phyloP scores from a whole-genome alignment of 345 rosid genomes.

The Geranium brycei region DNA sequence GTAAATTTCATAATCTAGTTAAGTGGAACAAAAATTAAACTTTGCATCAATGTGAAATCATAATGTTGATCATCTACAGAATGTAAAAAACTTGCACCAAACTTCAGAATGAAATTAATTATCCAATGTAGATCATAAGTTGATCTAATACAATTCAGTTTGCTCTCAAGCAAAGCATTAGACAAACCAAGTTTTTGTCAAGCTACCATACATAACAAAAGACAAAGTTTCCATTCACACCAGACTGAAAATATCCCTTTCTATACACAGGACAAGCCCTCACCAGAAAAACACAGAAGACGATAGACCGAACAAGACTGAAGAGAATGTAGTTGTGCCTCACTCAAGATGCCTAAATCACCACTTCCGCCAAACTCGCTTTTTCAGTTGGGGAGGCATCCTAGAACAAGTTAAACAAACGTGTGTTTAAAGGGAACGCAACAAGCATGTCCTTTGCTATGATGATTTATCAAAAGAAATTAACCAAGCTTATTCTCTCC shows the following conservation, averaged over 20 bases:
- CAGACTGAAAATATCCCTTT: constrained; percentile 6
- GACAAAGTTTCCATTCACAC: constrained; percentile 7
- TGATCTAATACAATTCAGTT: background rate
- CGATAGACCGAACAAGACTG: constrained; percentile 11
- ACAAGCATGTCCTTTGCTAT: background rate
- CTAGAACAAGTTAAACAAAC: constrained; percentile 10
- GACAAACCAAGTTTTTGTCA: background rate
- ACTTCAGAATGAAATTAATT: no score
- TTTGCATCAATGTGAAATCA: no score
- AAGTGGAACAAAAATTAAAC: no score
- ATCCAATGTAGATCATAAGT: background rate
- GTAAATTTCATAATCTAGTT: no score
- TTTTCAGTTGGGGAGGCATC: constrained; percentile 21
- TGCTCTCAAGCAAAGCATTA: background rate
- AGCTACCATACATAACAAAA: background rate
- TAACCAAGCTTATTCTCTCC: no score
- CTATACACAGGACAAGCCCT: constrained; percentile 30
- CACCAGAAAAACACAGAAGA: constrained; percentile 13
- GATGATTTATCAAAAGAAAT: background rate
- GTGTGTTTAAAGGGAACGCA: background rate
- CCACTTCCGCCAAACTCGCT: constrained; percentile 13
- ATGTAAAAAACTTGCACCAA: background rate
- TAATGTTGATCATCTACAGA: no score
- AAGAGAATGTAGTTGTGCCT: constrained; percentile 2
- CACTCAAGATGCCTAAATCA: background rate